phyloP scores from a whole-genome alignment of 1,139 yeast genomes.

The Kodamaea sp. region DNA sequence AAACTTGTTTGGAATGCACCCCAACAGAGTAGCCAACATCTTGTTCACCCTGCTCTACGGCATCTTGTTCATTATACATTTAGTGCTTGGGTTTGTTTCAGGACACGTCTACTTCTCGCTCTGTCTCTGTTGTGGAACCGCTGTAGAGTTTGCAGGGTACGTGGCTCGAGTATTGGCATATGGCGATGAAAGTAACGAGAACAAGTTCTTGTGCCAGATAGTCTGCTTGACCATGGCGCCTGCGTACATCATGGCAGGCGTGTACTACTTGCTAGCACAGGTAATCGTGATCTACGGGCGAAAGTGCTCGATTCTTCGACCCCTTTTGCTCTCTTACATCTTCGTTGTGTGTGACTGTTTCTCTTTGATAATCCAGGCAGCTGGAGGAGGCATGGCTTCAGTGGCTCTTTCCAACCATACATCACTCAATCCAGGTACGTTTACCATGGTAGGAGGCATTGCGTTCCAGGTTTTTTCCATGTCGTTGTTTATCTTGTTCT shows the following conservation, averaged over 20 bases:
- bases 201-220: slow-evolving; percentile 34
- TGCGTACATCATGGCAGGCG: slow-evolving; percentile 42
- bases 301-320: slow-evolving; percentile 27
- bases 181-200: slow-evolving; percentile 17
- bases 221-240: slow-evolving; percentile 41
- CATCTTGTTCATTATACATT: slow-evolving; percentile 17
- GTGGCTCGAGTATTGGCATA: slow-evolving; percentile 21
- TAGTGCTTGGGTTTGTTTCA: slow-evolving; percentile 7
- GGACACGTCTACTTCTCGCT: slow-evolving; percentile 19
- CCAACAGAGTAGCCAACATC: slow-evolving; percentile 30
- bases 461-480: slow-evolving; percentile 40
- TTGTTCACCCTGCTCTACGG: slow-evolving; percentile 29
- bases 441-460: slow-evolving; percentile 41
- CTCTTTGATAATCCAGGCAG: slow-evolving; percentile 37
- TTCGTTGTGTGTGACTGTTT: slow-evolving; percentile 36
- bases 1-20: slow-evolving; percentile 24
- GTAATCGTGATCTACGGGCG: slow-evolving; percentile 32
- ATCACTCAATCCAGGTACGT: slow-evolving; percentile 27
- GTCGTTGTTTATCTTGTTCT: slow-evolving; percentile 31
- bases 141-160: slow-evolving; percentile 27
- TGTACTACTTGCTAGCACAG: slow-evolving; percentile 38
- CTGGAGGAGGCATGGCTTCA: slow-evolving; percentile 41
- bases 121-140: slow-evolving; percentile 20
- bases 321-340: slow-evolving; percentile 37
- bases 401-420: slow-evolving; percentile 18